Evolutionary conservation across 371 early-diverging fungal genomes (phyloP), one percentile per base, ranked within the genome.

Genomic region (Vittaforma corneae): DNA sequence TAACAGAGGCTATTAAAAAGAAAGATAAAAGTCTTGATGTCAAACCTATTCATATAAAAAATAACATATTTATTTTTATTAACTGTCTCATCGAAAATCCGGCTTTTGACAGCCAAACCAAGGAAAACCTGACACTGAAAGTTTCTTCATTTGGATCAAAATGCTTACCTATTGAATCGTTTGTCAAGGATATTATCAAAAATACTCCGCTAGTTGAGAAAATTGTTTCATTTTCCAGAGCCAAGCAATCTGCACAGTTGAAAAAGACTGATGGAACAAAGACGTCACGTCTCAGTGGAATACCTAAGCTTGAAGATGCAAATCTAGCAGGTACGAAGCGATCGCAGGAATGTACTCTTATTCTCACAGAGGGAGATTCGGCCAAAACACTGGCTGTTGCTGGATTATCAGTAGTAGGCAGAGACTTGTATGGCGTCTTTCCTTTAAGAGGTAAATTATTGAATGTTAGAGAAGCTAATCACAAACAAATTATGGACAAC

Each of bases 311-410:
- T 4, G 95, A 93, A 54, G 99, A 97, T 78, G 97, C 97, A 40
- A 94, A 93, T 67, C 80, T 83, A 60, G 98, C 98, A 6, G 98
- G 98, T 28, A 84, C 88, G 0, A 74, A 79, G 30, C 75, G 85
- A 20, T 86, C 87, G 32, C 71, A 82, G 34, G 66, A 91, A 3
- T 97, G 97, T 78, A 94, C 95, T 0, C 79, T 98, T 58, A 94
- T 97, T 62, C 80, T 98, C 45, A 98, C 99, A 0, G 97, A 98
- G 82, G 99, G 98, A 80, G 97, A 98, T 71, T 94, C 94, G 14
- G 98, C 98, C 72, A 97, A 97, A 77, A 78, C 93, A 0, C 79
- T 97, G 28, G 99, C 92, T 1, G 84, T 97, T 40, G 78, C 86
- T 35, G 97, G 99, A 22, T 78, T 97, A 20, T 82, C 86, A 11